These are phyloP conservation scores for Globisporangium cylindrosporum DNA, from an alignment of 352 stramenopile species.

Conservation along the genomic window DNA sequence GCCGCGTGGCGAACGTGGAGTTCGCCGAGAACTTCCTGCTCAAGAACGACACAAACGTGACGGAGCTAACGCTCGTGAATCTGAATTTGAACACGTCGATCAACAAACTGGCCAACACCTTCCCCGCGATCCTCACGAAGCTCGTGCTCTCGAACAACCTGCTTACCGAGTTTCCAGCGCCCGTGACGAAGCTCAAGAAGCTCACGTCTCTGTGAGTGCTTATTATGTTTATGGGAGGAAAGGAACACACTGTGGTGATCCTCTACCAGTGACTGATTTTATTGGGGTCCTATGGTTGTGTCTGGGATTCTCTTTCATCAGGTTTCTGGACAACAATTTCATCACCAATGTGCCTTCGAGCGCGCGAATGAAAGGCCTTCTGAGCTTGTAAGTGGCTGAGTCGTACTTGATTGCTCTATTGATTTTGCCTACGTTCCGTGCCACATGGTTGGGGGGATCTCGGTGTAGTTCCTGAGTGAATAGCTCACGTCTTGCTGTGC, in stretches of 20 bases:
- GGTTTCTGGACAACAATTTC: constrained; percentile 5
- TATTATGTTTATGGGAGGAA: neutral
- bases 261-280: neutral
- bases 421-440: neutral
- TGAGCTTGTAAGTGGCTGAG: neutral
- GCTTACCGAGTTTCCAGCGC: neutral
- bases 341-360: constrained; percentile 2
- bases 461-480: neutral
- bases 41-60: constrained; percentile 7
- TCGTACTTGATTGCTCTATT: neutral
- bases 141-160: constrained; percentile 7
- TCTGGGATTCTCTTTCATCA: neutral
- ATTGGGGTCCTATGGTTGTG: neutral
- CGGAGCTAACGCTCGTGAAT: constrained; percentile 3
- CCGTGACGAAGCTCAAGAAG: neutral
- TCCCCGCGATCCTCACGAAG: neutral
- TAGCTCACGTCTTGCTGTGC: neutral
- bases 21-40: neutral
- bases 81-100: constrained; percentile 4
- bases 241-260: no score
- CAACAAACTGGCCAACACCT: neutral
- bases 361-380: neutral
- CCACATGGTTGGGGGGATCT: neutral
- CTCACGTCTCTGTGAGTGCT: neutral
- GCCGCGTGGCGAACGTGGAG: constrained; percentile 1